These are phyloP conservation scores for Sphaerulina populicola DNA, from an alignment of 2,329 filamentous ascomycete genomes.

Conservation along the genomic window DNA sequence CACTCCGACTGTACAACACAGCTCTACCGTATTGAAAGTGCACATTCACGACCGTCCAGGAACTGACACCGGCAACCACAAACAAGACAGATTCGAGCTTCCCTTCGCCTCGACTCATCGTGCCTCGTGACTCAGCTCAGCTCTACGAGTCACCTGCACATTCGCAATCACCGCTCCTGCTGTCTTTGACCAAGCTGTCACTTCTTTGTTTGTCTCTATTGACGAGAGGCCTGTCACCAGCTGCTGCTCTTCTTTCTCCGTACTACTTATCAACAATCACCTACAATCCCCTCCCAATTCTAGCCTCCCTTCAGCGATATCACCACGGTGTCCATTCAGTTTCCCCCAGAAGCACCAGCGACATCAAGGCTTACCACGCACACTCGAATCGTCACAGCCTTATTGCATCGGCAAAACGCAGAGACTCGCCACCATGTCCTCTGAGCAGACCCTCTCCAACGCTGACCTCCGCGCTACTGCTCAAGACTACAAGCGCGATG, in stretches of 20 bases:
- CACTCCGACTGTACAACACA: too few relatives aligned
- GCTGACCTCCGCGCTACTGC: conserved; percentile 48
- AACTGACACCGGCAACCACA: conserved; percentile 6
- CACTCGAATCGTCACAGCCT: conserved; percentile 7
- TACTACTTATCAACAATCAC: conserved; percentile 11
- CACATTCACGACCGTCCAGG: background rate
- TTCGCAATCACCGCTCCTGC: conserved; percentile 2
- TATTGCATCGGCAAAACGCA: background rate
- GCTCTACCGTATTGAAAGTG: too few relatives aligned
- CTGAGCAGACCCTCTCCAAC: conserved; percentile 41
- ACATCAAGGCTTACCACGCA: conserved; percentile 6
- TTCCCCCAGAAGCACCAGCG: background rate
- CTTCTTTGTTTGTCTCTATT: conserved; percentile 11
- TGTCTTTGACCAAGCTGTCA: conserved; percentile 14
- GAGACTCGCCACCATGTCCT: conserved; percentile 34
- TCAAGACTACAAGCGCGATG: conserved; percentile 46
- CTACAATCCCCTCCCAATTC: conserved; percentile 1
- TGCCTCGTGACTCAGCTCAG: conserved; percentile 12
- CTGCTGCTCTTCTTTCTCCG: background rate
- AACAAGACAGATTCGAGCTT: conserved; percentile 1
- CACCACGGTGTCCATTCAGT: conserved; percentile 22
- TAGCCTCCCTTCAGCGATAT: conserved; percentile 2
- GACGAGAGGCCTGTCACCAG: background rate
- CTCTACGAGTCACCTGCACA: conserved; percentile 6
- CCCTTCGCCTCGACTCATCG: background rate